Conservation (phyloP, 2,329 filamentous ascomycete species). For the Teratosphaeria gauchensis region DNA sequence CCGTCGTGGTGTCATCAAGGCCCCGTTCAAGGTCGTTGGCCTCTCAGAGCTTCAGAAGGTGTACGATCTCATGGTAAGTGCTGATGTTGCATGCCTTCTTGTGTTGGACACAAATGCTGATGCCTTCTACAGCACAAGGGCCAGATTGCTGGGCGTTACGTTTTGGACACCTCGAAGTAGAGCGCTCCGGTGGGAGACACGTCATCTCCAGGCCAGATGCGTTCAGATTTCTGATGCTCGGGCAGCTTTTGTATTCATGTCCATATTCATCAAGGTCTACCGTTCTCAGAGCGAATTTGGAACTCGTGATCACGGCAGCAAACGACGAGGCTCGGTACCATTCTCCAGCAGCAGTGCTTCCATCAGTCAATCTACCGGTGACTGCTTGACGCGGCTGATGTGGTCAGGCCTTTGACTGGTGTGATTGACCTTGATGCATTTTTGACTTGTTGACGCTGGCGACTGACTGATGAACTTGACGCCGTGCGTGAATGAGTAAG, state of each 20-base stretch:
- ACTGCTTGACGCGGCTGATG: too few species aligned
- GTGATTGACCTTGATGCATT: too few species aligned
- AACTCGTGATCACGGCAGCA: neutral
- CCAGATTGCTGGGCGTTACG: slow-evolving; percentile 65
- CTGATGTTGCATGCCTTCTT: slow-evolving; percentile 28
- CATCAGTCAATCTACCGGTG: too few species aligned
- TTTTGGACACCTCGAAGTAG: slow-evolving; percentile 63
- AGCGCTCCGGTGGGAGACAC: neutral
- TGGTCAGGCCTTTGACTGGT: too few species aligned
- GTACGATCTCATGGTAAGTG: slow-evolving; percentile 48
- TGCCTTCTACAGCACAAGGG: slow-evolving; percentile 37
- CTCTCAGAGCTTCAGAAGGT: slow-evolving; percentile 70
- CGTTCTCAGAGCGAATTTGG: neutral
- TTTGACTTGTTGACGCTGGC: too few species aligned
- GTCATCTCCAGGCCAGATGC: neutral
- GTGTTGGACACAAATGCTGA: neutral
- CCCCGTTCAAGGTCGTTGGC: slow-evolving; percentile 76
- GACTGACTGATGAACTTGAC: too few species aligned
- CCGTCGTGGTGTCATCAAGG: slow-evolving; percentile 70
- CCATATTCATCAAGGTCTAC: neutral
- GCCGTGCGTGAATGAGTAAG: too few species aligned
- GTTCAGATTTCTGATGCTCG: neutral
- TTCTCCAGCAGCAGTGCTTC: too few species aligned
- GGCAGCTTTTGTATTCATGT: neutral
- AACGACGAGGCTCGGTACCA: too few species aligned